Base-by-base conservation (phyloP, 148 eudicot genomes). In the Rhododendron vialii region DNA sequence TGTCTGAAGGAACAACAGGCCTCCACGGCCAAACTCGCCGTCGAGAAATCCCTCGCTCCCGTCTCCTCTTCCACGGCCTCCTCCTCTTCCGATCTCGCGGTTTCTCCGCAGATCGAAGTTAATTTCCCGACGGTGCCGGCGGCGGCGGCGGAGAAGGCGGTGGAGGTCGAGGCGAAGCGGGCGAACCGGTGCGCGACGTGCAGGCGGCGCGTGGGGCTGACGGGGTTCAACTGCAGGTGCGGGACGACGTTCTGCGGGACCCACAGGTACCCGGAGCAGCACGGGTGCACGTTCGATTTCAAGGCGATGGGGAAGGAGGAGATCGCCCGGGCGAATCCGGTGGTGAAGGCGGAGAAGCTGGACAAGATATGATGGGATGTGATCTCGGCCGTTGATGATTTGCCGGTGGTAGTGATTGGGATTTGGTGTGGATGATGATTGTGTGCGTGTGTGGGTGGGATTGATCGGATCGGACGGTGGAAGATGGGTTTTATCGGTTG, bases 231-330 rank as follows among this genome's bases (percentile, higher is more conserved):
- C 73, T 93, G 95, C 85, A 83, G 86, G 86, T 93, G 95, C 43
- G 95, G 91, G 74, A 50, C 76, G 38, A 84, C 89, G 53, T 93
- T 85, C 48, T 93, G 94, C 76, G 90, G 91, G 83, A n/a, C 88
- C 17, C 93, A 91, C 43, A 82, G 95, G 88, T 90, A 91, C 82
- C 92, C 95, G 36, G 95, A 92, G 86, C 73, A 80, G 78, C 93
- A 93, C 74, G 87, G 81, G 0, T 93, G 95, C 78, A 63, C 89
- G 53, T 90, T 91, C 38, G 93, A 93, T 86, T 88, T 59, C 80
- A 93, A 88, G 87, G 82, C 77, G 8, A 0, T 78, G 80, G 88
- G 92, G 33, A 87, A 82, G 77, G 89, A 90, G 69, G 91, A 81
- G 15, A 87, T 93, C 28, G 87, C 92, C 22, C 87, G 81, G 88